Percentiles rank a stretch among this genome's conserved stretches.
Evolutionary conservation across 2,329 filamentous ascomycete species (phyloP).

Genomic region (Colletotrichum spinosum): DNA sequence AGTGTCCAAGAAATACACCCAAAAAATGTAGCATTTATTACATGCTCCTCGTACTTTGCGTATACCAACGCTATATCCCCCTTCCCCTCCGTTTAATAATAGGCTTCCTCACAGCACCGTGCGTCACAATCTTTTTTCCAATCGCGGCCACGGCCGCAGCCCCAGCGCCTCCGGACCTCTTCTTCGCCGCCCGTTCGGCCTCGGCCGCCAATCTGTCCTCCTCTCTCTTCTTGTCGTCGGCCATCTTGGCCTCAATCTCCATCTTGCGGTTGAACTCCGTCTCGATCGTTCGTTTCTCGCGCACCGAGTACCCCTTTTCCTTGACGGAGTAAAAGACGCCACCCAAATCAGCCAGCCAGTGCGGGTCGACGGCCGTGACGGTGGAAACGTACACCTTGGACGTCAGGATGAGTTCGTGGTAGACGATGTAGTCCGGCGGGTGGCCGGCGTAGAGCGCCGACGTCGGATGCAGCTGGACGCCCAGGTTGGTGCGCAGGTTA

Average conservation of each 20-base stretch:
- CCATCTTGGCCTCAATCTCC: conserved; percentile 95
- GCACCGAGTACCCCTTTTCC: conserved; percentile 93
- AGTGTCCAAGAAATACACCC: too few species aligned
- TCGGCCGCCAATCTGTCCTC: conserved; percentile 66
- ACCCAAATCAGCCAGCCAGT: conserved; percentile 96
- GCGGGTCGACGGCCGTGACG: conserved; percentile 94
- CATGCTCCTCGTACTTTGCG: too few species aligned
- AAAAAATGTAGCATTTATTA: too few species aligned
- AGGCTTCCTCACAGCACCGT: conserved; percentile 72
- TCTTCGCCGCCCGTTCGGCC: conserved; percentile 58
- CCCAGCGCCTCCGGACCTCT: conserved; percentile 45
- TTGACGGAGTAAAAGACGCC: conserved; percentile 98
- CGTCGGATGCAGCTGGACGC: conserved; percentile 93
- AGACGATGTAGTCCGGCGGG: conserved; percentile 95
- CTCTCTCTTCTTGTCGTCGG: conserved; percentile 79
- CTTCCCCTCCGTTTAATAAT: conserved; percentile 67
- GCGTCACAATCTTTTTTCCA: conserved; percentile 69
- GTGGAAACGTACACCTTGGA: conserved; percentile 98
- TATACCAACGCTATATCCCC: conserved; percentile 54
- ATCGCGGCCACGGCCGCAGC: conserved; percentile 41
- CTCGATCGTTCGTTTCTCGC: conserved; percentile 88
- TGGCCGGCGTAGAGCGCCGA: conserved; percentile 95
- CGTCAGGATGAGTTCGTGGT: conserved; percentile 97
- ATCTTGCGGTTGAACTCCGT: conserved; percentile 92
- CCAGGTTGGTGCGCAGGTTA: conserved; percentile 94